Evolutionary conservation across 1,284 basidiomycete genomes (phyloP).

Genomic region (Fistulinella cinereoalba): DNA sequence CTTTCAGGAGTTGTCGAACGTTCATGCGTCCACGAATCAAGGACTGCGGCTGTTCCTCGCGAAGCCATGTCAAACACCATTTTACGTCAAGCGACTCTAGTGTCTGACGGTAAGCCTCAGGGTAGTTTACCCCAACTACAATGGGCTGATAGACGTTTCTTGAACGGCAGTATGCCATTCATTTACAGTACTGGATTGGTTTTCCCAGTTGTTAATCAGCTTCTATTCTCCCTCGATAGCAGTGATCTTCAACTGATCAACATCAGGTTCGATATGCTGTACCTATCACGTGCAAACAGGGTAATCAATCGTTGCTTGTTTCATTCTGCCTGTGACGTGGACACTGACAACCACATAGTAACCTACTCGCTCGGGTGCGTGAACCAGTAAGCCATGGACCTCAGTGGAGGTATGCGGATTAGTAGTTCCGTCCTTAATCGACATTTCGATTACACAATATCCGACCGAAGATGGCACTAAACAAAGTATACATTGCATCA

Average conservation of each 20-base stretch:
- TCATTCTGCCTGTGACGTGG: conserved; percentile 5
- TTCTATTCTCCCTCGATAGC: conserved; percentile 25
- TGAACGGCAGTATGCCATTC: conserved; percentile 2
- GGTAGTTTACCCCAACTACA: not conserved
- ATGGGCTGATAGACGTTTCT: not conserved
- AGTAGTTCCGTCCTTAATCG: not conserved
- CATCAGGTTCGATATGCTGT: conserved; percentile 15
- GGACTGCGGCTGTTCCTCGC: conserved; percentile 1
- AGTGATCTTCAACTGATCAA: conserved; percentile 34
- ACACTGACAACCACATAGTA: not conserved
- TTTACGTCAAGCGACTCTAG: conserved; percentile 23
- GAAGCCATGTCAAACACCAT: conserved; percentile 3
- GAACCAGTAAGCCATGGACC: no score
- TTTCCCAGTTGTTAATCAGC: conserved; percentile 22
- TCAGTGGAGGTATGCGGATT: no score
- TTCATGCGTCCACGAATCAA: conserved; percentile 3
- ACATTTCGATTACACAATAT: not conserved
- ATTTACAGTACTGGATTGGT: conserved; percentile 2
- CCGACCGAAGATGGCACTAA: conserved; percentile 9
- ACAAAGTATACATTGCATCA: conserved; percentile 8
- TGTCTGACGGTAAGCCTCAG: not conserved
- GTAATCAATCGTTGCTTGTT: not conserved
- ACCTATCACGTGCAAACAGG: conserved; percentile 14
- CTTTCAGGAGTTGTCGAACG: conserved; percentile 1
- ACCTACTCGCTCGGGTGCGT: not conserved